Base-by-base conservation (phyloP, 768 basidiomycete species). In the Baorangia bicolor region DNA sequence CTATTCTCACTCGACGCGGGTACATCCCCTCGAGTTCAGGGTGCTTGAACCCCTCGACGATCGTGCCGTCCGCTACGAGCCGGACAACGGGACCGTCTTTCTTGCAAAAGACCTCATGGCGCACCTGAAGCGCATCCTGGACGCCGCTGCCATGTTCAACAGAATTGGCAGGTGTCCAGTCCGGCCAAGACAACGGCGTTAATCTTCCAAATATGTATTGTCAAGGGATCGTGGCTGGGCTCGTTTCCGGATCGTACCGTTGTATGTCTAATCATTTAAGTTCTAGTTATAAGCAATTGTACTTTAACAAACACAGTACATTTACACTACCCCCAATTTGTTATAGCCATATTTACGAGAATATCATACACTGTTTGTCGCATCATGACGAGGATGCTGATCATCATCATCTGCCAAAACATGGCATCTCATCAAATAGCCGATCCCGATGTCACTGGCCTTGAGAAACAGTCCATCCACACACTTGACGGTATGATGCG, bases 21-120 rank as follows among this genome's bases (percentile, higher is more conserved):
- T 72, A 0, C 64, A 61, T 33, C 67, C 70, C 11, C 58, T 58
- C 18, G 70, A 72, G 49, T 75, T 86, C 14, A 73, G 71, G 55
- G 76, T 86, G 51, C 69, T 86, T 23, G 79, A 84, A 64, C 63
- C 70, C 28, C 80, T 86, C 38, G 75, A 79, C 28, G 77, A 79
- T 9, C 70, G 70, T 23, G 69, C 76, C 41, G 72, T 79, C 37
- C 77, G 74, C 12, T 85, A 85, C 53, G 84, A 86, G 53, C 78
- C 81, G 57, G 84, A 84, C 51, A 82, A 69, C 44, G 84, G 77
- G 52, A 81, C 79, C 5, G 83, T 85, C 13, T 85, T 84, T 58
- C 73, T 86, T 23, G 81, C 84, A 10, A 79, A 77, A 51, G 75
- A 82, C 33, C 66, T 68, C 27, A 63, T 74, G 64, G 52, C 49